These are phyloP conservation scores for Cystobasidium ongulense DNA, from an alignment of 768 basidiomycete species.

Conservation along the genomic window DNA sequence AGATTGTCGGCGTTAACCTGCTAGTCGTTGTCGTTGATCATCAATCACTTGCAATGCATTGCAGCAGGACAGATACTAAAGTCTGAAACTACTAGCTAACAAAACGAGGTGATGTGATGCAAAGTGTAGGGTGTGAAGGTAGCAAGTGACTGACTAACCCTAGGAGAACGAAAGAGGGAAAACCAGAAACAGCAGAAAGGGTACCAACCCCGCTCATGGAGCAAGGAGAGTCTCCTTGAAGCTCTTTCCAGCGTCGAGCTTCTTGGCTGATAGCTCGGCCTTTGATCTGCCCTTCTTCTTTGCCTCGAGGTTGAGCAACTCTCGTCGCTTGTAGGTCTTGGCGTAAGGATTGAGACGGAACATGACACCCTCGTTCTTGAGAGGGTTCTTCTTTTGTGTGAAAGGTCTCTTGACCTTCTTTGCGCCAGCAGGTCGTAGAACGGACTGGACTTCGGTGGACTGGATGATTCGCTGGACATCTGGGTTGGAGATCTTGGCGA, in stretches of 20 bases:
- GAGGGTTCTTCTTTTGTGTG: conserved; percentile 91
- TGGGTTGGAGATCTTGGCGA: conserved; percentile 92
- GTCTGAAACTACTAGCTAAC: background rate
- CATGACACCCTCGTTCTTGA: conserved; percentile 37
- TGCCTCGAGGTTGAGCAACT: conserved; percentile 51
- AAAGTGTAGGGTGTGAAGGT: background rate
- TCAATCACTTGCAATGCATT: background rate
- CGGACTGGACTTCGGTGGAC: conserved; percentile 94
- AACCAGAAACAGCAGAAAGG: background rate
- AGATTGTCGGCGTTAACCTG: no score
- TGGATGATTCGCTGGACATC: conserved; percentile 97
- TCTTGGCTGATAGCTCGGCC: conserved; percentile 36
- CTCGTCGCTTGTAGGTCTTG: conserved; percentile 81
- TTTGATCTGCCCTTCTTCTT: conserved; percentile 32
- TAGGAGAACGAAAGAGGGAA: background rate
- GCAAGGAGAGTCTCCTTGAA: conserved; percentile 28
- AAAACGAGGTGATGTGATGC: no score
- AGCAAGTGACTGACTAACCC: no score
- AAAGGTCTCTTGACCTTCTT: conserved; percentile 84
- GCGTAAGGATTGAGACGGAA: conserved; percentile 97
- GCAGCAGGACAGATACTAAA: background rate
- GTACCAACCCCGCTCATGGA: conserved; percentile 6
- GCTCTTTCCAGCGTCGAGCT: conserved; percentile 21
- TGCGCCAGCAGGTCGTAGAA: conserved; percentile 79
- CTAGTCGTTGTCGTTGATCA: no score